Percentiles rank a stretch among this genome's conserved stretches.
Evolutionary conservation across 2,329 filamentous ascomycete species (phyloP).

Genomic region (Penicillium paneum): DNA sequence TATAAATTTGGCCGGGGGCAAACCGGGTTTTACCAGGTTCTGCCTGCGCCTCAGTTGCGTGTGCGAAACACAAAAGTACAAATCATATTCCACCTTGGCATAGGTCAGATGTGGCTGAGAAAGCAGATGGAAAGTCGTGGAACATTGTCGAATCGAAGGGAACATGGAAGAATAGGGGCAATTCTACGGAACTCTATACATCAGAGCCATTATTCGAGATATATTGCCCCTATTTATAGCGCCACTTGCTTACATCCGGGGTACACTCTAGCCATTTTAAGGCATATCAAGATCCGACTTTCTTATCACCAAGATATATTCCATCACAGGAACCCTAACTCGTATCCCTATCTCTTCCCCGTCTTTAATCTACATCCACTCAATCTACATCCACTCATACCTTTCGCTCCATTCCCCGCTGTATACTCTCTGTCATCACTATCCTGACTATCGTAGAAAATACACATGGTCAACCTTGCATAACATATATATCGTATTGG

Average conservation of each 20-base stretch:
- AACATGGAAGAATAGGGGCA: neutral
- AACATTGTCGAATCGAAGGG: neutral
- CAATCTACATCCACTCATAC: neutral
- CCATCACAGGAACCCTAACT: neutral
- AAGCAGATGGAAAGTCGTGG: conserved; percentile 2
- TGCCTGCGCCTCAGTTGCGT: neutral
- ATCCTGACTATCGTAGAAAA: neutral
- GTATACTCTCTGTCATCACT: neutral
- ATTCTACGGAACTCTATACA: neutral
- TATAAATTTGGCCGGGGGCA: neutral
- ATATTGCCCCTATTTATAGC: neutral
- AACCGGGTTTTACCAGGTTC: neutral
- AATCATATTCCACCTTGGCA: neutral
- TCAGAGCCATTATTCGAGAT: neutral
- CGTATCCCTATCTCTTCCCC: neutral
- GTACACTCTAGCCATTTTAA: neutral
- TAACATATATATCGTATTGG: neutral
- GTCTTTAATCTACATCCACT: neutral
- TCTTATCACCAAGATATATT: neutral
- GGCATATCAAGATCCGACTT: neutral
- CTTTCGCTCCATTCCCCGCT: neutral
- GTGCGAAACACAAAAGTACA: neutral
- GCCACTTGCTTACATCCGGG: neutral
- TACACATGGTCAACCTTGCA: neutral
- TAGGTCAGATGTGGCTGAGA: neutral